Base-by-base conservation (phyloP, 805 yeast genomes). In the Yarrowia bubula region DNA sequence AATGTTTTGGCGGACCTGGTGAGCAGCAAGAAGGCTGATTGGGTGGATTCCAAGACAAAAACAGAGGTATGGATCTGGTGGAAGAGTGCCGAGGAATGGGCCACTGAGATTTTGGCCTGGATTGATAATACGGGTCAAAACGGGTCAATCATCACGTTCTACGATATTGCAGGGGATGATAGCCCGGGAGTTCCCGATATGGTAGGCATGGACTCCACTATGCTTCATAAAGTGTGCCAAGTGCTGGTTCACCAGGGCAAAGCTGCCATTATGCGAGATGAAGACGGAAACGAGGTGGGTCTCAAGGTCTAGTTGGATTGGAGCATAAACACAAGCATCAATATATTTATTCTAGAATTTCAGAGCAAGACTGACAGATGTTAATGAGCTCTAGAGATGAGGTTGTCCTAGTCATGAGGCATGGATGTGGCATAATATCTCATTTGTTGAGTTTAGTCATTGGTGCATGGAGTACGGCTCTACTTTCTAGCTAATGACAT, bases 41-140 rank as follows among this genome's bases (percentile, higher is more conserved):
- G 84, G 77, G 75, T 81, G 4, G 77, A 81, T 67, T 74, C 77
- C 14, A 64, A 64, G 43, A 64, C 61, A 28, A 66, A 65, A 22
- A 32, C 58, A n/a, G 48, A 67, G 22, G 71, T 77, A 6, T 74
- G 83, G 44, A 79, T 92, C 3, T 84, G 84, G 68, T 90, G 96
- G 92, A 82, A 85, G 67, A 78, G 84, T 15, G 79, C 91, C 65
- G 82, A 87, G 70, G 84, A 84, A 69, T 82, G 97, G 95, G 84
- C 86, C 43, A 77, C 84, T 57, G 71, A 79, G 69, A 70, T 92
- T 60, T 72, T 84, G 72, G 88, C 86, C 72, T 83, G 90, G 92
- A 76, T 85, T n/a, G 92, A 89, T 64, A 77, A 79, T 18, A 84
- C 93, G 0, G 97, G 97, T 0, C 96, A 91, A 71, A 77, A 81